Conservation (phyloP, 1,139 yeast genomes). For the Petasospora rhodanensis region DNA sequence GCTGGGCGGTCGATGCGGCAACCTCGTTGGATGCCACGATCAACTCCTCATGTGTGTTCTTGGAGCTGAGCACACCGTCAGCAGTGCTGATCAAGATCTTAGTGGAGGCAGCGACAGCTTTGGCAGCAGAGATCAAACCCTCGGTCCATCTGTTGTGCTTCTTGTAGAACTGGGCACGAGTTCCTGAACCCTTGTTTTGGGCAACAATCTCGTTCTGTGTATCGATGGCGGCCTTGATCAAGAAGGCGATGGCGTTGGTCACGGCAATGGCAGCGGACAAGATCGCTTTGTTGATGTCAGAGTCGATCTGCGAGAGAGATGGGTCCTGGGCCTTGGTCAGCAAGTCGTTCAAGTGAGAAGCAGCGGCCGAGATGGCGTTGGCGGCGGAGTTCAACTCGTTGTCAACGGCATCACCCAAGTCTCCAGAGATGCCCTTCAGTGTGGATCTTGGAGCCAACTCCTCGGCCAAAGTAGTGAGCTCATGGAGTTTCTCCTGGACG, state of each 20-base stretch:
- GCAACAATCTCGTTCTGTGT: conserved; percentile 81
- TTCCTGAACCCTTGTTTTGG: conserved; percentile 60
- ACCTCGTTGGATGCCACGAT: conserved; percentile 91
- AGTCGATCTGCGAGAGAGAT: conserved; percentile 51
- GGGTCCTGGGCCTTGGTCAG: conserved; percentile 49
- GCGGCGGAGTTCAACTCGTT: conserved; percentile 72
- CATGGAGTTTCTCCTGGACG: conserved; percentile 68
- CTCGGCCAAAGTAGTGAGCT: conserved; percentile 53
- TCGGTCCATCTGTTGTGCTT: conserved; percentile 93
- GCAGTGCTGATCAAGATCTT: conserved; percentile 78
- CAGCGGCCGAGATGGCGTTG: conserved; percentile 61
- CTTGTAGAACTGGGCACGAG: conserved; percentile 75
- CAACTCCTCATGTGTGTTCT: conserved; percentile 72
- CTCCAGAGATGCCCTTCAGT: conserved; percentile 32
- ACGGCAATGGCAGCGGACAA: conserved; percentile 77
- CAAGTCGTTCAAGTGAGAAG: conserved; percentile 52
- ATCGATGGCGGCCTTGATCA: conserved; percentile 74
- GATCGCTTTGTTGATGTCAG: conserved; percentile 74
- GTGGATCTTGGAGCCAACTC: conserved; percentile 42
- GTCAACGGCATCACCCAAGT: conserved; percentile 67
- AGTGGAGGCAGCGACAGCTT: conserved; percentile 83
- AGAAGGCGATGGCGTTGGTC: conserved; percentile 69
- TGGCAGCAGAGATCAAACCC: conserved; percentile 87
- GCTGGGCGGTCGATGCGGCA: conserved; percentile 89
- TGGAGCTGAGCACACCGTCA: conserved; percentile 68